phyloP scores from a whole-genome alignment of 1,284 basidiomycete genomes.

The Sanghuangporus weigelae region DNA sequence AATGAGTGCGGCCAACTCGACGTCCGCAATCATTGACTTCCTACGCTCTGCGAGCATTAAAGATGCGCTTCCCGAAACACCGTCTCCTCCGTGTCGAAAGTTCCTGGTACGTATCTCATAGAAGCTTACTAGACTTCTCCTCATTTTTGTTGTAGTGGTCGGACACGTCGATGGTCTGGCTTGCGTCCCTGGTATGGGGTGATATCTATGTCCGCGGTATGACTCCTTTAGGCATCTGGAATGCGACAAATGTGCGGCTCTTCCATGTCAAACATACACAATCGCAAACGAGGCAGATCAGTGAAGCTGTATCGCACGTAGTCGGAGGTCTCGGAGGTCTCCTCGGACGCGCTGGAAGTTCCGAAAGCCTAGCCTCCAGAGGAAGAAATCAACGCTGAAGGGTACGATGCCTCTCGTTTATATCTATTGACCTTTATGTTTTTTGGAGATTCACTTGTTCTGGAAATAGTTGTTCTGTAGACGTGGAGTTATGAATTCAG shows the following conservation, averaged over 20 bases:
- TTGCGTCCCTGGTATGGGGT: constrained; percentile 88
- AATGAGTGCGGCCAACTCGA: constrained; percentile 55
- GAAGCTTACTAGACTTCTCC: not conserved
- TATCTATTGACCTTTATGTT: not conserved
- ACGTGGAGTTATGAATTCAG: no score
- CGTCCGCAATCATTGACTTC: constrained; percentile 66
- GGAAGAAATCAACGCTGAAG: constrained; percentile 6
- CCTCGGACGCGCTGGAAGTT: constrained; percentile 26
- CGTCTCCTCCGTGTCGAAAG: constrained; percentile 58
- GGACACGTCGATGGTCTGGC: constrained; percentile 82
- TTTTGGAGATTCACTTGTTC: not conserved
- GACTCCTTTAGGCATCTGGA: constrained; percentile 82
- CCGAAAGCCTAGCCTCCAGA: constrained; percentile 13
- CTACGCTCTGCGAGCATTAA: constrained; percentile 57
- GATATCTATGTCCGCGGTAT: constrained; percentile 88
- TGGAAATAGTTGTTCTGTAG: no score
- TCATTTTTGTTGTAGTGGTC: constrained; percentile 60
- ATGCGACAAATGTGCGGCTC: constrained; percentile 77
- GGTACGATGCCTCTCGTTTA: not conserved
- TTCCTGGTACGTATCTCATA: constrained; percentile 50
- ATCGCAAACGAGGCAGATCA: constrained; percentile 60
- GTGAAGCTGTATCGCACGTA: constrained; percentile 70
- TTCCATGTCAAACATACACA: constrained; percentile 87
- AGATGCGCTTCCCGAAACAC: constrained; percentile 66
- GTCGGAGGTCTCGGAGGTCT: constrained; percentile 51